Evolutionary conservation across 306 rosid genomes (phyloP).

Genomic region (Acacia confusa): DNA sequence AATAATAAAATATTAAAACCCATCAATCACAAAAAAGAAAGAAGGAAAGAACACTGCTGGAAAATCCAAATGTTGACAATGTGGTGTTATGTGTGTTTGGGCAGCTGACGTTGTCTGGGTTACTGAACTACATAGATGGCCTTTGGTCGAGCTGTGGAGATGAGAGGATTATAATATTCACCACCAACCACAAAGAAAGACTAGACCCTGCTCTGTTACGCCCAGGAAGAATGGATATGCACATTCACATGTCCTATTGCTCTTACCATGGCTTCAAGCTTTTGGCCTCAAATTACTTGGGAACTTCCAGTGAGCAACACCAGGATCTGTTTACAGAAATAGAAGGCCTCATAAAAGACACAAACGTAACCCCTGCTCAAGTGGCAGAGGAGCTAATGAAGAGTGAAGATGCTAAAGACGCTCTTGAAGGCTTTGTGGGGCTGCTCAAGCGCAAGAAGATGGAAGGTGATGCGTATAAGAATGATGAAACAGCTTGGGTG

Average conservation of each 20-base stretch:
- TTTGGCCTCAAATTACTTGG: constrained; percentile 73
- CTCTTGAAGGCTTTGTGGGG: constrained; percentile 59
- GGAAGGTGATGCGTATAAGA: constrained; percentile 62
- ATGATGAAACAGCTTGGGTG: background rate
- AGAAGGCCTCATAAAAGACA: constrained; percentile 48
- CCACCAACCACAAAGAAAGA: constrained; percentile 88
- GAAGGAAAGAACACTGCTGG: background rate
- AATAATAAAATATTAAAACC: background rate
- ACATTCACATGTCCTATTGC: constrained; percentile 87
- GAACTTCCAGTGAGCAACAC: constrained; percentile 35
- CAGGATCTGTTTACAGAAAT: constrained; percentile 56
- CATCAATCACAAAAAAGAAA: background rate
- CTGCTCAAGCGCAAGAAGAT: constrained; percentile 71
- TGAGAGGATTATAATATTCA: constrained; percentile 82
- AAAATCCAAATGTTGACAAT: background rate
- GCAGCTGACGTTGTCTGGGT: constrained; percentile 55
- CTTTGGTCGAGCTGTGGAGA: constrained; percentile 57
- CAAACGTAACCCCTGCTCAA: constrained; percentile 72
- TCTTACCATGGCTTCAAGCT: constrained; percentile 64
- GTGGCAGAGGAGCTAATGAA: constrained; percentile 87
- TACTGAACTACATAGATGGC: constrained; percentile 56
- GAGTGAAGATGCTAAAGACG: constrained; percentile 50
- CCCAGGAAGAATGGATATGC: constrained; percentile 95
- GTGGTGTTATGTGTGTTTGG: background rate
- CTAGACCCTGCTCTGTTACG: constrained; percentile 81